Percentiles rank a stretch among this genome's conserved stretches.
These are phyloP conservation scores for Trichosanthes cucumerina DNA, from an alignment of 306 rosid genomes.

Conservation along the genomic window DNA sequence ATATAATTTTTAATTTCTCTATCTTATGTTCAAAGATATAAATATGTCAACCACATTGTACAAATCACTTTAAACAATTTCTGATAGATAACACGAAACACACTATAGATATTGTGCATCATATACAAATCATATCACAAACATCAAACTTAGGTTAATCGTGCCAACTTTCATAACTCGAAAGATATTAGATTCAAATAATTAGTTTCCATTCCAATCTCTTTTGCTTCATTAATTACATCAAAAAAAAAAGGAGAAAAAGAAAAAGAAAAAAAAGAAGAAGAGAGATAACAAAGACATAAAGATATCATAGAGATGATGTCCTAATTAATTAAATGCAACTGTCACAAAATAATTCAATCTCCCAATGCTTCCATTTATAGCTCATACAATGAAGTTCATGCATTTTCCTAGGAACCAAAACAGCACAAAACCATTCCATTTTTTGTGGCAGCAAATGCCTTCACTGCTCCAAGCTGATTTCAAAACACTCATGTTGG, in stretches of 20 bases:
- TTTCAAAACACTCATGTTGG: background rate
- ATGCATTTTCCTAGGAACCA: background rate
- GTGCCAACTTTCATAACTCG: background rate
- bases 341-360: conserved; percentile 8
- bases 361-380: conserved; percentile 6
- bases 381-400: conserved; percentile 3
- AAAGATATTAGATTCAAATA: background rate
- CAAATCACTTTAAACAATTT: too few relatives aligned
- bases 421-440: conserved; percentile 9
- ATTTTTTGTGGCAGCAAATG: background rate
- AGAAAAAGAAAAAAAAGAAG: background rate
- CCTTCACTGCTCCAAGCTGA: conserved; percentile 11
- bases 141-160: background rate
- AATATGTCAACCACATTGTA: background rate
- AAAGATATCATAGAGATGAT: background rate
- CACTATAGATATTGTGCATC: background rate
- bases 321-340: conserved; percentile 1
- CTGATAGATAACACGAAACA: background rate
- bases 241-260: background rate
- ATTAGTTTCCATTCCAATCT: background rate
- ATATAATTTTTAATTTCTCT: too few relatives aligned
- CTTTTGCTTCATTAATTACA: conserved; percentile 8
- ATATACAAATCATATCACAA: background rate
- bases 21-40: background rate
- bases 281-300: background rate